Evolutionary conservation across 1,284 basidiomycete genomes (phyloP), one percentile per base, ranked within the genome.

Genomic region (Nidula niveotomentosa): DNA sequence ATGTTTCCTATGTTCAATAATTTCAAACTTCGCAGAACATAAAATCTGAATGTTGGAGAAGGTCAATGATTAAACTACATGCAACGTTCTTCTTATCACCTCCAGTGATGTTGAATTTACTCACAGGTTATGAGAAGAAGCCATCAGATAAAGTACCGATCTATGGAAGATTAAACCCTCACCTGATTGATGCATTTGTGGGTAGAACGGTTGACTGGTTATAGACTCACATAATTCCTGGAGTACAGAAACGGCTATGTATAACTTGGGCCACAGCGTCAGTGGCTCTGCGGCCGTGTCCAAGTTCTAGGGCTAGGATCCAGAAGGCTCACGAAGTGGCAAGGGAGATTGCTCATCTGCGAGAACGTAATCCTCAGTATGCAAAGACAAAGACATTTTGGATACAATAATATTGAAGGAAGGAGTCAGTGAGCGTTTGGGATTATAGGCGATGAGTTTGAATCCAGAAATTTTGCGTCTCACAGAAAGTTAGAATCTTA

Each of bases 11-110:
- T 12, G 10, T 15, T 49, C 34, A 12, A 17, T 18, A 17, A 48
- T 6, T 30, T 23, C 23, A 23, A 23, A 23, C 23, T 4, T 23
- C 23, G 5, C 12, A 15, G 15, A 12, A 12, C 12, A 3, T 41
- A 15, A 41, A 41, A 41, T 15, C 37, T 12, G 37, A 15, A 41
- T 46, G 8, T 13, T 2, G 52, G 5, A n/a, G 34, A 10, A 36
- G 58, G 59, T 45, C 46, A 41, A 89, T 84, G 53, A 87, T 80
- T 34, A 86, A 48, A 13, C 85, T 86, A 46, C 86, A 88, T 6
- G 83, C 86, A 12, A 84, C 78, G 67, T 80, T 84, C 49, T 71
- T 74, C 60, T 78, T 73, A 63, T 86, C 83, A 15, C 85, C 84
- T 6, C 74, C 77, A 3, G 80, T 82, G 37, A 86, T 76, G 44